Conservation (phyloP, 345 rosid species). For the Stellera chamaejasme region DNA sequence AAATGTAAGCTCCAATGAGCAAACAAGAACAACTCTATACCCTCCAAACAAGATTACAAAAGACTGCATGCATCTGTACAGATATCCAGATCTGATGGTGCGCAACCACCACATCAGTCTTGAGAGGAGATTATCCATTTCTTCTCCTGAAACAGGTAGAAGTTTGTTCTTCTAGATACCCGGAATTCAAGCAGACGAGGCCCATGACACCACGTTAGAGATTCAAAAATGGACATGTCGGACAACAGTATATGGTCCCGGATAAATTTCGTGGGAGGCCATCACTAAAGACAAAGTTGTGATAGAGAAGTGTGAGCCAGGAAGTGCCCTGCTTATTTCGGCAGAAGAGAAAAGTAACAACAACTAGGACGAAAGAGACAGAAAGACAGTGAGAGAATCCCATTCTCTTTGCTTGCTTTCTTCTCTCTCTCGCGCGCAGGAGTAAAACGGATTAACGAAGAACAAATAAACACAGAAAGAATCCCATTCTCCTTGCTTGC, state of each 20-base stretch:
- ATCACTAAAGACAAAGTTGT: slow-evolving; percentile 3
- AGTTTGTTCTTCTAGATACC: slow-evolving; percentile 16
- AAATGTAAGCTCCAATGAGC: slow-evolving; percentile 34
- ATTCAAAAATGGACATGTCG: slow-evolving; percentile 19
- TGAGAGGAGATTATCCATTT: too few species aligned
- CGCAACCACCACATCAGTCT: slow-evolving; percentile 10
- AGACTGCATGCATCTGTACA: slow-evolving; percentile 47
- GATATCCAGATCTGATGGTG: slow-evolving; percentile 29
- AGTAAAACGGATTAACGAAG: slow-evolving; percentile 14
- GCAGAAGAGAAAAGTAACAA: neutral
- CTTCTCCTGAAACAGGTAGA: slow-evolving; percentile 13
- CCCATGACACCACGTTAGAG: slow-evolving; percentile 16
- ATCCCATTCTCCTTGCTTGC: slow-evolving; percentile 10
- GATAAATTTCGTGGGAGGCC: slow-evolving; percentile 22
- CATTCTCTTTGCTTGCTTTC: slow-evolving; percentile 6
- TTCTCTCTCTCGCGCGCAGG: slow-evolving; percentile 45
- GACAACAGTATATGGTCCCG: slow-evolving; percentile 29
- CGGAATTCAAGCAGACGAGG: slow-evolving; percentile 30
- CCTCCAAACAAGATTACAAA: slow-evolving; percentile 13
- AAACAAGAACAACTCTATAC: slow-evolving; percentile 16
- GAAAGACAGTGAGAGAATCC: neutral
- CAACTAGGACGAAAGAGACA: slow-evolving; percentile 1
- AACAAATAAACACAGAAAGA: slow-evolving; percentile 12
- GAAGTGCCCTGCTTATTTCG: slow-evolving; percentile 10
- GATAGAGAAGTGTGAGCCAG: neutral